Conservation (phyloP, 257 asterid genomes). For the Hygrophila difformis region DNA sequence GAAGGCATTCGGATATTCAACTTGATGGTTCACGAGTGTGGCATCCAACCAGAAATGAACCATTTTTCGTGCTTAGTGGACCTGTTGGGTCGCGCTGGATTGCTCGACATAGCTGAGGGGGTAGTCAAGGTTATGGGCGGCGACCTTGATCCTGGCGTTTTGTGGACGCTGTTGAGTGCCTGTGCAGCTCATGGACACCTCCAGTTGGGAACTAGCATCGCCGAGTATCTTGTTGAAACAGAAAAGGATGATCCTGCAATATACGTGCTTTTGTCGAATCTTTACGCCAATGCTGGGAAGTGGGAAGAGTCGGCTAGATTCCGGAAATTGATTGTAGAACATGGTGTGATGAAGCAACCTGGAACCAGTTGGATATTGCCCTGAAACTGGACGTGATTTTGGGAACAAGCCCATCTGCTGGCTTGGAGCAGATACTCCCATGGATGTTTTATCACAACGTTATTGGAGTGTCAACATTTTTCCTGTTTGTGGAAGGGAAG, state of each 20-base stretch:
- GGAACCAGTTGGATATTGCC: conserved; percentile 67
- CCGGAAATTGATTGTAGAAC: conserved; percentile 53
- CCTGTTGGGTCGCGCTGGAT: conserved; percentile 69
- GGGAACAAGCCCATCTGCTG: no score
- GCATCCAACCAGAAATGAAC: conserved; percentile 43
- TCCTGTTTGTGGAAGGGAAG: no score
- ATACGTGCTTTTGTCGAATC: conserved; percentile 63
- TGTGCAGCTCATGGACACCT: conserved; percentile 59
- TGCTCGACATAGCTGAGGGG: conserved; percentile 56
- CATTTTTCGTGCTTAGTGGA: conserved; percentile 75
- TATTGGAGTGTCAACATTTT: no score
- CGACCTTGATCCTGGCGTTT: conserved; percentile 42
- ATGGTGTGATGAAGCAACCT: conserved; percentile 55
- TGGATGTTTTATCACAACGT: no score
- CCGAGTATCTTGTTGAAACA: conserved; percentile 41
- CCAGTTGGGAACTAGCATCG: conserved; percentile 55
- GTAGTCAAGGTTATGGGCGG: conserved; percentile 28
- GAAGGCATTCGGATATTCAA: conserved; percentile 54
- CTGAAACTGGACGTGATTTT: conserved; percentile 14
- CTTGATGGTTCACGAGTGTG: conserved; percentile 36
- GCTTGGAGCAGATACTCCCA: no score
- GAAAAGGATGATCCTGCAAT: conserved; percentile 50
- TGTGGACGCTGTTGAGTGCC: conserved; percentile 75
- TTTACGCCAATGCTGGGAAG: conserved; percentile 67
- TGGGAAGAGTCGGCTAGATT: conserved; percentile 73